Base-by-base conservation (phyloP, 306 rosid genomes). In the Comarum palustre region DNA sequence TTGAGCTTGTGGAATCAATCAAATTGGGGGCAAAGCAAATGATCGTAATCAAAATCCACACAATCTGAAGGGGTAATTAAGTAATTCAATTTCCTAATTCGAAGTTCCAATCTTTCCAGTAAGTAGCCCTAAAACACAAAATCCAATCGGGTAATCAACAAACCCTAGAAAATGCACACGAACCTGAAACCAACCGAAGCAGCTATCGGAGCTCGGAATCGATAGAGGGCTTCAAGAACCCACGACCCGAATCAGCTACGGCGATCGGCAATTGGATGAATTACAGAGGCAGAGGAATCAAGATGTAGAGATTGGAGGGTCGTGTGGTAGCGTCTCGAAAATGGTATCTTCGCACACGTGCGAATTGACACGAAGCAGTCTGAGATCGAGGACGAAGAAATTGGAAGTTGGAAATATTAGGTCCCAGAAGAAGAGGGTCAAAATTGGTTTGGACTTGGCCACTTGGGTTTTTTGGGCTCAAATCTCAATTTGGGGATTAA, bases 241-340 rank as follows among this genome's bases (percentile, higher is more conserved):
- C 12, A 5, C 57, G 65, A 58, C 38, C n/a, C 8, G 63, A 42
- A 31, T 71, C 75, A 64, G 47, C 66, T 59, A 31, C 57, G 58
- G 47, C 74, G 85, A 81, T 81, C 85, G 77, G 70, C 54, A 77
- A 77, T 78, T 59, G 71, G 22, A 71, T 59, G 17, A 71, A 79
- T 57, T 10, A 48, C 31, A 55, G 59, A 71, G 46, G 2, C 19
- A 46, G 2, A 42, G 75, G 32, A 31, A 22, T 4, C 31, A 46
- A 2, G 68, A 27, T 41, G 13, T 41, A 41, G 12, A 9, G 12
- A 38, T 38, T 10, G 10, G 45, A 41, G 3, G 57, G 58, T 66
- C 69, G 74, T 72, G 32, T 24, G 66, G 38, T 32, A 54, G 50
- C 52, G 52, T 39, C 47, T 51, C 55, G 66, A 72, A 63, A 20